Base-by-base conservation (phyloP, 2,329 filamentous ascomycete genomes). In the Whalleya microplaca region DNA sequence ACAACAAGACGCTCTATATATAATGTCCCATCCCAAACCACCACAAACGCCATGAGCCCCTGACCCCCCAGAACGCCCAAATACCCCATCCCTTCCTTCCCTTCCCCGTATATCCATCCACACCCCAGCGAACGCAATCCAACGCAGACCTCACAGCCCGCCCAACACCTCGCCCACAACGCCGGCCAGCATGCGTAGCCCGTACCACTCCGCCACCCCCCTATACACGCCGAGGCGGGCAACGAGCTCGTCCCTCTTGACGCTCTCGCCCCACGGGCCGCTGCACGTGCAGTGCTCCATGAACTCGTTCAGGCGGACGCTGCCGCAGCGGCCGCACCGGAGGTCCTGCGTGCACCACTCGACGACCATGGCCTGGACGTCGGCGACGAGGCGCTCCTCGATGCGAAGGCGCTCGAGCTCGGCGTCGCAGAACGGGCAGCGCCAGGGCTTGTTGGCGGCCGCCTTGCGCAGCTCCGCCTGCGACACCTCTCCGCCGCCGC, bases 221-320 rank as follows among this genome's bases (percentile, higher is more conserved):
- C 79, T 81, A 74, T 92, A 88, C 3, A 96, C 89, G 42, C 73
- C 80, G 67, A 98, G 66, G 70, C 78, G 83, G 70, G 79, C 84
- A 68, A 84, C 74, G 21, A 94, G 77, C 23, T 90, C 89, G 27
- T 82, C 84, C 62, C 82, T 80, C 64, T 87, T 83, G 57, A 93
- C 80, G 19, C 86, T 91, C 63, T 85, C 85, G 18, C 81, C 82
- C 95, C 95, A 99, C 56, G 84, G 83, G 2, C 95, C 95, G 59
- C 91, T 91, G 78, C 95, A 99, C 10, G 88, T 89, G 75, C 96
- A 99, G 74, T 98, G 93, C 73, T 97, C 94, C 87, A 95, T 92
- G 67, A 98, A 96, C 69, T 97, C 94, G 71, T 96, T 98, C 41
- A 91, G 81, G 69, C 92, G 80, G 41, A 96, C 74, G 65, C 91